Evolutionary conservation across 1,284 basidiomycete genomes (phyloP).

Genomic region (Apiotrichum sp.): DNA sequence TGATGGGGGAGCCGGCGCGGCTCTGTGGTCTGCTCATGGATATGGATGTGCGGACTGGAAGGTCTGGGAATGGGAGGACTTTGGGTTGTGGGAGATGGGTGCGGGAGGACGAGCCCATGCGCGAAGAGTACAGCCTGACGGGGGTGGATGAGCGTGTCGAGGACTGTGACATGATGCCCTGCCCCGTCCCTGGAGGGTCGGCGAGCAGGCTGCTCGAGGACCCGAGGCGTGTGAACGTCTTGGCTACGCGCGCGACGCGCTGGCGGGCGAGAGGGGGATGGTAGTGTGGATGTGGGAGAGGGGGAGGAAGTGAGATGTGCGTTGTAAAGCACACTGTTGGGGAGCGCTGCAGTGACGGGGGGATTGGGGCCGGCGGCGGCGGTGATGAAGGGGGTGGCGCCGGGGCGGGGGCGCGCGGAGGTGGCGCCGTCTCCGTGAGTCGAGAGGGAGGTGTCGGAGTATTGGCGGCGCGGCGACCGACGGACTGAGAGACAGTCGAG

Average conservation of each 20-base stretch:
- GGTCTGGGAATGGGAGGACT: conserved; percentile 19
- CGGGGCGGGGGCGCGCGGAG: too few species aligned
- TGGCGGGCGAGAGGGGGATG: too few species aligned
- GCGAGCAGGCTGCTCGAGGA: background rate
- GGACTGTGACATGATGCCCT: conserved; percentile 8
- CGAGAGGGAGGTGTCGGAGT: too few species aligned
- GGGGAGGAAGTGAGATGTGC: too few species aligned
- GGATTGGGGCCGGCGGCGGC: too few species aligned
- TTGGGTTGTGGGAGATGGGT: conserved; percentile 16
- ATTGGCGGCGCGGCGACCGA: too few species aligned
- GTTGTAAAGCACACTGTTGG: too few species aligned
- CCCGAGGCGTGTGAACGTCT: background rate
- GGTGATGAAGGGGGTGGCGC: too few species aligned
- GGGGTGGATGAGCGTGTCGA: conserved; percentile 15
- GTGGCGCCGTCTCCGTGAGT: too few species aligned
- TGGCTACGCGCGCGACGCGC: background rate
- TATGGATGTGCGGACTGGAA: conserved; percentile 12
- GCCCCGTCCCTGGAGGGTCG: background rate
- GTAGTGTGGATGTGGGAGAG: too few species aligned
- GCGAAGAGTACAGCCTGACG: conserved; percentile 14
- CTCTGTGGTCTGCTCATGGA: conserved; percentile 8
- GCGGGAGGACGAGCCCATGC: conserved; percentile 9
- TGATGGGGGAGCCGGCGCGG: conserved; percentile 1
- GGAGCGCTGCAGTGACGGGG: too few species aligned
- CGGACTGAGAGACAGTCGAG: too few species aligned